Evolutionary conservation across 495 filamentous ascomycete species (phyloP), one percentile per base, ranked within the genome.

Genomic region (Penicillium turbatum): DNA sequence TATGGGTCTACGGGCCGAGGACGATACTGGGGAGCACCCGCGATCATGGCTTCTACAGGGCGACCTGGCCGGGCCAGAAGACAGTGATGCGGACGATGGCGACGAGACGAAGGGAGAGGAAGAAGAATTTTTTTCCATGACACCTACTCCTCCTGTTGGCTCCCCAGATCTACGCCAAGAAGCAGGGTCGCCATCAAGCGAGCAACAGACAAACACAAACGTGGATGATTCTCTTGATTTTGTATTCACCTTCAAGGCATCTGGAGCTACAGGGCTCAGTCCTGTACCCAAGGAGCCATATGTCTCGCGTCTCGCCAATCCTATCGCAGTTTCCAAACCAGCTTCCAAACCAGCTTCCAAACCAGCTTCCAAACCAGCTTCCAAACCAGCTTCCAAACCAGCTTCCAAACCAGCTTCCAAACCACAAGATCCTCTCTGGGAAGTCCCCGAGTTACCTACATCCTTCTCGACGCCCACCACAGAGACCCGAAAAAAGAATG

Each of bases 1-100:
- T 36, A 47, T 73, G 29, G 73, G 77, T 17, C 76, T 90, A 67
- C 66, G 70, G 9, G 65, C 73, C 37, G 82, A 85, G 39, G 71
- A 67, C 17, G 80, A 82, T 51, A 59, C 65, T 19, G 77, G 75
- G 5, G 64, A 66, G 12, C 52, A 55, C 9, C 42, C 13, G 13
- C 47, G 47, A 17, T 15, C 62, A 36, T 68, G 65, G 65, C 46
- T 49, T 31, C 34, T 53, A 17, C 48, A 52, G 47, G 45, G 31
- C 29, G 60, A 34, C 26, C 24, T 43, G 7, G 48, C 53, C 9
- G 24, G 40, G 13, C 21, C 39, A 9, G 46, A 60, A 31, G 40
- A 61, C 44, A 24, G 6, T 1, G 50, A 42, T 27, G 48, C 48
- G 19, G 30, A 56, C 15, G 31, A 43, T 32, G 17, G 17, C 27